phyloP scores from a whole-genome alignment of 352 stramenopile genomes.

The Pythium brassicae region DNA sequence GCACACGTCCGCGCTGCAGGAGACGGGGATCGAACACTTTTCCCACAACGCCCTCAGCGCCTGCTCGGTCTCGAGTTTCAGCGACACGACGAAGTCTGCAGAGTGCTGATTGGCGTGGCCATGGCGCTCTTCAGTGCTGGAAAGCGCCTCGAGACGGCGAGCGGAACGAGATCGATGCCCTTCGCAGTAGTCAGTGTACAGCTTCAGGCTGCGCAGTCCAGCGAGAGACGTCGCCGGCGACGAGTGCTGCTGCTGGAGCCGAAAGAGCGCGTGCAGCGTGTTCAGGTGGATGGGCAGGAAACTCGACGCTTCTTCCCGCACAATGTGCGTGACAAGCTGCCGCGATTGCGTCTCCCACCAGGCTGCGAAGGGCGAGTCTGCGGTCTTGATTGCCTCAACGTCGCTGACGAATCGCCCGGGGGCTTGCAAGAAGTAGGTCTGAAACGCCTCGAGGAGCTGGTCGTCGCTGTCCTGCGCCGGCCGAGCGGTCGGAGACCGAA shows the following conservation, averaged over 20 bases:
- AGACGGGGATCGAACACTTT: slow-evolving; percentile 15
- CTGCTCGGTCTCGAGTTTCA: slow-evolving; percentile 39
- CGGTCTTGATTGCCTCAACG: slow-evolving; percentile 6
- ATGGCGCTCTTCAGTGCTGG: too few relatives aligned
- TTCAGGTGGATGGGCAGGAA: slow-evolving; percentile 43
- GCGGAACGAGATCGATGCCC: background rate
- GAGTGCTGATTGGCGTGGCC: background rate
- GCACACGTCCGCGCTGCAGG: background rate
- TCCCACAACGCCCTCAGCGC: slow-evolving; percentile 36
- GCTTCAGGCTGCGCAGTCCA: slow-evolving; percentile 39
- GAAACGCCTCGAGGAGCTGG: slow-evolving; percentile 24
- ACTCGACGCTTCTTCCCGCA: slow-evolving; percentile 27
- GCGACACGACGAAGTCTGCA: slow-evolving; percentile 26
- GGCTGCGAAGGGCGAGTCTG: background rate
- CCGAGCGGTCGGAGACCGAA: background rate
- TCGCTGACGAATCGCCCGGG: slow-evolving; percentile 7
- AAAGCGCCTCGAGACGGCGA: too few relatives aligned
- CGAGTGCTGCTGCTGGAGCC: slow-evolving; percentile 38
- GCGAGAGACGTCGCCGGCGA: slow-evolving; percentile 13
- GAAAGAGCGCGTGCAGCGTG: slow-evolving; percentile 50
- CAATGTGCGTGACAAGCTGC: slow-evolving; percentile 25
- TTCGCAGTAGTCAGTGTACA: slow-evolving; percentile 25
- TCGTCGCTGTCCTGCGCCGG: slow-evolving; percentile 16
- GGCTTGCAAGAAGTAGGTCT: slow-evolving; percentile 24
- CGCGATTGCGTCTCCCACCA: slow-evolving; percentile 16